Conservation (phyloP, 768 basidiomycete species). For the Boletellus ananiceps region DNA sequence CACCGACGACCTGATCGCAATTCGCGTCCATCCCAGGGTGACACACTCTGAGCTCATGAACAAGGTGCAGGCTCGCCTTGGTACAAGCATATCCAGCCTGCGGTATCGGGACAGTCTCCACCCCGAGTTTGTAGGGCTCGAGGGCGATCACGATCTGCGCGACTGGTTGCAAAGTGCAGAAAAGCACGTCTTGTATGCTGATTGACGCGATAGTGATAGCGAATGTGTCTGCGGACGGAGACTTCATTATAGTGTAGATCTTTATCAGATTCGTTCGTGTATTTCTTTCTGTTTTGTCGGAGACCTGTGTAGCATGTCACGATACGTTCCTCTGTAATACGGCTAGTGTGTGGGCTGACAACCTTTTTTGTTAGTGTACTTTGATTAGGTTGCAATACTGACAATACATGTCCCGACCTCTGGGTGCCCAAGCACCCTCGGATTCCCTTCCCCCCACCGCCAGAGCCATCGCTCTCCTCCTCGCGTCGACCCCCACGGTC, state of each 20-base stretch:
- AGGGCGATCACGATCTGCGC: slow-evolving; percentile 58
- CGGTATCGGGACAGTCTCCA: slow-evolving; percentile 72
- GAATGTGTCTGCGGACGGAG: slow-evolving; percentile 1
- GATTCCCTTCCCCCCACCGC: slow-evolving; percentile 83
- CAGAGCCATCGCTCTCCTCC: slow-evolving; percentile 74
- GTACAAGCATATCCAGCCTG: slow-evolving; percentile 63
- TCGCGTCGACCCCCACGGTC: slow-evolving; percentile 78
- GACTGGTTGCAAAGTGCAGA: slow-evolving; percentile 76
- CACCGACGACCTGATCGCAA: slow-evolving; percentile 94
- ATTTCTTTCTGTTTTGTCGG: slow-evolving; percentile 1
- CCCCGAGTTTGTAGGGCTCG: slow-evolving; percentile 59
- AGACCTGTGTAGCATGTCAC: neutral
- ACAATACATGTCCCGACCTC: slow-evolving; percentile 38
- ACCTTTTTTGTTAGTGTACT: neutral
- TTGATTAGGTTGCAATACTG: neutral
- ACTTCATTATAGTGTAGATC: slow-evolving; percentile 27
- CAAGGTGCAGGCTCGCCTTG: slow-evolving; percentile 86
- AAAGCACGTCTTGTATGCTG: slow-evolving; percentile 80
- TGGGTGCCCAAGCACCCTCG: slow-evolving; percentile 31
- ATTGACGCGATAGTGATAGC: slow-evolving; percentile 35
- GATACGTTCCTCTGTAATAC: slow-evolving; percentile 11
- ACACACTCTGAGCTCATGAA: slow-evolving; percentile 82
- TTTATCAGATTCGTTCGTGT: slow-evolving; percentile 24
- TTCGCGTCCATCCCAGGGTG: slow-evolving; percentile 91
- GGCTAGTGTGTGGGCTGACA: neutral